Base-by-base conservation (phyloP, 257 asterid species). In the Fraxinus anomala region DNA sequence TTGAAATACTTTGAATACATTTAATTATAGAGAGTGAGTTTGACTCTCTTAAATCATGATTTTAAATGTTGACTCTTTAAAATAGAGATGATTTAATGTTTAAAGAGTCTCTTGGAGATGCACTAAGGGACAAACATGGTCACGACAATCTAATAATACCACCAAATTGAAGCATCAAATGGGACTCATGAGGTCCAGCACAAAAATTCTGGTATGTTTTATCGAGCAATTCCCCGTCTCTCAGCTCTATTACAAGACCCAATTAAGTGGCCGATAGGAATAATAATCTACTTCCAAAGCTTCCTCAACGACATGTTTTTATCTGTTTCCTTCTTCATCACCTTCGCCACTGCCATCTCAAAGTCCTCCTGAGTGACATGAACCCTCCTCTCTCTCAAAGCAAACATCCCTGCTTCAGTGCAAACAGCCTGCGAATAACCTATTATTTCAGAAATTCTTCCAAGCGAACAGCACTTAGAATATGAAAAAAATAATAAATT, bases 401-500 rank as follows among this genome's bases (percentile, higher is more conserved):
- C 98, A 86, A 93, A 95, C 99, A 95, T 95, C 36, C 99, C 98
- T 0, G 97, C 99, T 86, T 95, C 97, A 0, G 99, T 95, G 81
- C 98, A 93, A 39, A 95, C 98, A 9, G 99, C 98, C 99, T 95
- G 88, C n/a, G n/a, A n/a, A n/a, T n/a, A n/a, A n/a, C n/a, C n/a
- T n/a, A n/a, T n/a, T n/a, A n/a, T n/a, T n/a, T n/a, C n/a, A n/a
- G n/a, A n/a, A n/a, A n/a, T n/a, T n/a, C n/a, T n/a, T n/a, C n/a
- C n/a, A n/a, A n/a, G n/a, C n/a, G n/a, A n/a, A n/a, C n/a, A n/a
- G n/a, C n/a, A n/a, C n/a, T n/a, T n/a, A n/a, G n/a, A n/a, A n/a
- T n/a, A n/a, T n/a, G n/a, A n/a, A n/a, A n/a, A n/a, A n/a, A n/a
- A n/a, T 26, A 26, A 1, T 26, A 26, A 26, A 26, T 1, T 74